Conservation (phyloP, 331 rosid genomes). For the Quercus lobata region DNA sequence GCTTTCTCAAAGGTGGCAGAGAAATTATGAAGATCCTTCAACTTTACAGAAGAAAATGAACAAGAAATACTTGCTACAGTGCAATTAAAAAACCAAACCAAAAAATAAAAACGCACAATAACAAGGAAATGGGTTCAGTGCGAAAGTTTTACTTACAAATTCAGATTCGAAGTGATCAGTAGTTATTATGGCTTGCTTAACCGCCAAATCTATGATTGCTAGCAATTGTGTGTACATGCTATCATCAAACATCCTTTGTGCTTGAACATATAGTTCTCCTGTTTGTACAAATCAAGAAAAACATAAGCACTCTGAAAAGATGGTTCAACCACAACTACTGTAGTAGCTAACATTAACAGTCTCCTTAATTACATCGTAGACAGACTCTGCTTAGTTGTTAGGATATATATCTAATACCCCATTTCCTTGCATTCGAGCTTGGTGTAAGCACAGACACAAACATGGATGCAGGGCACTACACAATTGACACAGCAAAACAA, state of each 20-base stretch:
- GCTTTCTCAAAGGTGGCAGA: neutral
- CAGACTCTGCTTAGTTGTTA: neutral
- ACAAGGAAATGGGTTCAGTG: neutral
- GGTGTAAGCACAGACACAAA: neutral
- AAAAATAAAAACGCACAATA: neutral
- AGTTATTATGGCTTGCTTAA: conserved; percentile 62
- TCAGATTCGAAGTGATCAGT: conserved; percentile 74
- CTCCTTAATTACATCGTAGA: neutral
- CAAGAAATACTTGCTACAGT: neutral
- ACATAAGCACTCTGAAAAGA: neutral
- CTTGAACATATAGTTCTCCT: conserved; percentile 93
- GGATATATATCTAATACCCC: neutral
- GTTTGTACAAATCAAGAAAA: conserved; percentile 19
- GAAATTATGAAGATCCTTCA: neutral
- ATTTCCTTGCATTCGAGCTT: neutral
- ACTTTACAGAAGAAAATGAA: neutral
- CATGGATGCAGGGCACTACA: too few species aligned
- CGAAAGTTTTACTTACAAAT: conserved; percentile 63
- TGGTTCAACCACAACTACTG: neutral
- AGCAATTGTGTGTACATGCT: conserved; percentile 64
- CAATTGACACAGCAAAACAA: too few species aligned
- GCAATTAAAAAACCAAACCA: neutral
- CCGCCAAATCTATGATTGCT: conserved; percentile 58
- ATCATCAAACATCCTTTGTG: conserved; percentile 72
- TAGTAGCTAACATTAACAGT: neutral